phyloP scores from a whole-genome alignment of 768 basidiomycete species.

The Tricholoma terreum region DNA sequence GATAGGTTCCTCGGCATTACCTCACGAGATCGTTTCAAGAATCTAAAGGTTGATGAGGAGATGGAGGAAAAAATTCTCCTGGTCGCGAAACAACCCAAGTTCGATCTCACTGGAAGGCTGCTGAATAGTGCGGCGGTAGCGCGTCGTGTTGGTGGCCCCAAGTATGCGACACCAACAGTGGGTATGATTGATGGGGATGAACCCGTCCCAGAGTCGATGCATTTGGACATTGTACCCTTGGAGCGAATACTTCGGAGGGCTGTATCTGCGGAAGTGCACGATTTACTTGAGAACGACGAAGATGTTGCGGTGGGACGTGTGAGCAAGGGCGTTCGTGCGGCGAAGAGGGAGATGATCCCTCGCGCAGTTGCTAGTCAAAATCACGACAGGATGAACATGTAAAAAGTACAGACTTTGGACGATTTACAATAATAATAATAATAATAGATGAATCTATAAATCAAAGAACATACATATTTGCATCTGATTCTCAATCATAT shows the following conservation, averaged over 20 bases:
- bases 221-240: constrained; percentile 8
- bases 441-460: too few relatives aligned
- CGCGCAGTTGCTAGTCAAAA: too few relatives aligned
- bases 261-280: constrained; percentile 5
- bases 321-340: not conserved
- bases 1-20: constrained; percentile 20
- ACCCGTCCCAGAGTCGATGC: constrained; percentile 2
- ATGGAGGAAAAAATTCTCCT: constrained; percentile 9
- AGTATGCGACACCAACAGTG: constrained; percentile 11
- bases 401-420: too few relatives aligned
- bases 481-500: too few relatives aligned
- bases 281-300: not conserved
- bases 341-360: constrained; percentile 5
- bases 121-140: not conserved
- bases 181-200: constrained; percentile 14
- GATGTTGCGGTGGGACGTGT: not conserved
- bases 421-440: too few relatives aligned
- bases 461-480: too few relatives aligned
- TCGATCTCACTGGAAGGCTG: not conserved
- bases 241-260: constrained; percentile 13
- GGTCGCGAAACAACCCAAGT: not conserved
- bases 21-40: not conserved
- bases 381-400: too few relatives aligned
- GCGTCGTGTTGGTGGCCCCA: not conserved
- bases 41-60: constrained; percentile 4